phyloP scores from a whole-genome alignment of 352 stramenopile genomes.

The Phytophthora sp. region DNA sequence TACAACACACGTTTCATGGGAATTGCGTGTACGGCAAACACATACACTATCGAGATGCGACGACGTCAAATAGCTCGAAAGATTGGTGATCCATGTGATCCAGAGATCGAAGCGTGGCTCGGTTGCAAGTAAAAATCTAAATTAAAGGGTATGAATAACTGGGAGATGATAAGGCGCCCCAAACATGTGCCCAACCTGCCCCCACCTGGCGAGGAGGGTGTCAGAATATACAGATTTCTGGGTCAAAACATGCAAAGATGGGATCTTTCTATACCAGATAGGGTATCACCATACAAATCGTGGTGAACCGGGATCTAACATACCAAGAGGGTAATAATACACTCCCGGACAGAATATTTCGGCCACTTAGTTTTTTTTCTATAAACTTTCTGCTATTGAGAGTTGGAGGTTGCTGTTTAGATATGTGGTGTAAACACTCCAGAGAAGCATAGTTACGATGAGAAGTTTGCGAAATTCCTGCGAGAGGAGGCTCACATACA shows the following conservation, averaged over 20 bases:
- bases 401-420: slow-evolving; percentile 15
- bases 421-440: not conserved
- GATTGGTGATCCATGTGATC: slow-evolving; percentile 17
- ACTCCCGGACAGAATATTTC: slow-evolving; percentile 34
- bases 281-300: too few species aligned
- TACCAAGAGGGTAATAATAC: too few species aligned
- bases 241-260: too few species aligned
- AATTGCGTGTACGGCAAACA: slow-evolving; percentile 23
- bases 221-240: too few species aligned
- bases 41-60: slow-evolving; percentile 32
- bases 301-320: too few species aligned
- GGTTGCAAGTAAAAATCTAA: slow-evolving; percentile 24
- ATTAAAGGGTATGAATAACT: too few species aligned
- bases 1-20: slow-evolving; percentile 38
- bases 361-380: not conserved
- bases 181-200: too few species aligned
- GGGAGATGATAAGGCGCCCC: too few species aligned
- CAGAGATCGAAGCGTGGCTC: slow-evolving; percentile 19
- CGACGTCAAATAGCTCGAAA: too few species aligned
- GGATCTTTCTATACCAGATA: too few species aligned
- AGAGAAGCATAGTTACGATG: not conserved
- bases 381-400: slow-evolving; percentile 16
- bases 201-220: too few species aligned
- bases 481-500: not conserved
- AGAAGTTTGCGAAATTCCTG: not conserved